Evolutionary conservation across 352 stramenopile genomes (phyloP).

Genomic region (Phytopythium mirpurense): DNA sequence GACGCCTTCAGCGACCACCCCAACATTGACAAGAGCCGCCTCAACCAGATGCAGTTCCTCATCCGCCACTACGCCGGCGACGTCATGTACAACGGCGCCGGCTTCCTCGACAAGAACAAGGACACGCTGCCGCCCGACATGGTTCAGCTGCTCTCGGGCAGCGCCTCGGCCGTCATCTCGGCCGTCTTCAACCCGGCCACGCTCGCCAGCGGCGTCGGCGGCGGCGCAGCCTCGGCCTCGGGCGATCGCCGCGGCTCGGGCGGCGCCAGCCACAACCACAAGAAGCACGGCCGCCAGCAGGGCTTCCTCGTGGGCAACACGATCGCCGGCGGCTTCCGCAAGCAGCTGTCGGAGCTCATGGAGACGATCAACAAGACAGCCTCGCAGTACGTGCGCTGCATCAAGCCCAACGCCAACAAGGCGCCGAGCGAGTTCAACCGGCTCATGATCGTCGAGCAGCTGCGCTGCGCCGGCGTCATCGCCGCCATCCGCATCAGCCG

Average conservation of each 20-base stretch:
- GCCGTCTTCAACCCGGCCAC: conserved; percentile 55
- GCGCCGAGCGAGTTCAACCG: conserved; percentile 79
- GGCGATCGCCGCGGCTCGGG: conserved; percentile 26
- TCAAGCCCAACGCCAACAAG: conserved; percentile 91
- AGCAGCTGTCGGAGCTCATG: conserved; percentile 83
- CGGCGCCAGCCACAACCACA: conserved; percentile 28
- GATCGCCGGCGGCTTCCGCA: conserved; percentile 80
- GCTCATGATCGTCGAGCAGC: conserved; percentile 84
- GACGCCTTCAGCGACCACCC: conserved; percentile 73
- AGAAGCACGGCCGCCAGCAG: conserved; percentile 50
- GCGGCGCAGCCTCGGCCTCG: not conserved
- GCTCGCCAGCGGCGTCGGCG: conserved; percentile 15
- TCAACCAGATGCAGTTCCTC: conserved; percentile 79
- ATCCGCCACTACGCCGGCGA: conserved; percentile 82
- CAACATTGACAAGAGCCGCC: conserved; percentile 81
- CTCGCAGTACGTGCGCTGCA: conserved; percentile 86
- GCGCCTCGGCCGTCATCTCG: conserved; percentile 50
- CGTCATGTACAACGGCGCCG: conserved; percentile 72
- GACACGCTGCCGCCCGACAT: conserved; percentile 79
- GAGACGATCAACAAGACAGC: conserved; percentile 86
- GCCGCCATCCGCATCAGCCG: conserved; percentile 87
- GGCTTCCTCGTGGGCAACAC: conserved; percentile 81
- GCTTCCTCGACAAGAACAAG: conserved; percentile 86
- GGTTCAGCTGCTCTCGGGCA: conserved; percentile 66
- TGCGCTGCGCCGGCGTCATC: conserved; percentile 88